These are phyloP conservation scores for Pseudonitzschia delicatissima DNA, from an alignment of 108 stramenopile species.

Conservation along the genomic window DNA sequence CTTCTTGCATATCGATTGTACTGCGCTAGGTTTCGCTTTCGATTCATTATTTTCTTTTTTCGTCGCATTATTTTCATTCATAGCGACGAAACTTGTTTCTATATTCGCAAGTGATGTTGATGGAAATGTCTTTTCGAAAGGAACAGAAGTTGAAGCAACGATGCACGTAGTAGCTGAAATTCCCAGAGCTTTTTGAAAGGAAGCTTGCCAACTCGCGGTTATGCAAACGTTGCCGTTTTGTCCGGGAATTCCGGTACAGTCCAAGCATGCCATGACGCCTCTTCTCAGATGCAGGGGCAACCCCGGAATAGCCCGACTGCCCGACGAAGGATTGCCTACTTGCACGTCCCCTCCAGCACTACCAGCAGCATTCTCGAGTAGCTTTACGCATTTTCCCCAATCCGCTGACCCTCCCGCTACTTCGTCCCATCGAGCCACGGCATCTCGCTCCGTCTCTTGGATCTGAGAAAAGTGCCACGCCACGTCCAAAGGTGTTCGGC, in stretches of 20 bases:
- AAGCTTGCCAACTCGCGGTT: conserved; percentile 55
- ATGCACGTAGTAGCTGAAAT: conserved; percentile 30
- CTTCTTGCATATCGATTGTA: neutral
- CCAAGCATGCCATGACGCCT: conserved; percentile 14
- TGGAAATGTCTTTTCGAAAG: too few species aligned
- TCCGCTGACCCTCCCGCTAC: conserved; percentile 72
- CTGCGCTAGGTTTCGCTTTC: neutral
- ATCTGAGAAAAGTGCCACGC: conserved; percentile 34
- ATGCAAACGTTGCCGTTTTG: conserved; percentile 37
- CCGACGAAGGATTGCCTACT: too few species aligned
- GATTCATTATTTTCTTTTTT: neutral
- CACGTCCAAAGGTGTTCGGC: conserved; percentile 50
- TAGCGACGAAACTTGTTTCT: neutral
- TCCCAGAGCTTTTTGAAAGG: conserved; percentile 47
- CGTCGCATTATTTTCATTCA: neutral
- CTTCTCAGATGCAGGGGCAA: conserved; percentile 18
- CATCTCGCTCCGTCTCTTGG: conserved; percentile 43
- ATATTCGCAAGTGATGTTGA: neutral
- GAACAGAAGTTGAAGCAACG: neutral
- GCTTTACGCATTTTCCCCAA: conserved; percentile 55
- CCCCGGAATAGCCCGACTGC: conserved; percentile 2
- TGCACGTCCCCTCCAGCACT: neutral
- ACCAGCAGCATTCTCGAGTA: conserved; percentile 35
- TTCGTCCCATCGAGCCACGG: conserved; percentile 72
- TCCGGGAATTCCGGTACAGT: conserved; percentile 18